These are phyloP conservation scores for Raffaelea arxii DNA, from an alignment of 2,329 filamentous ascomycete genomes.

Conservation along the genomic window DNA sequence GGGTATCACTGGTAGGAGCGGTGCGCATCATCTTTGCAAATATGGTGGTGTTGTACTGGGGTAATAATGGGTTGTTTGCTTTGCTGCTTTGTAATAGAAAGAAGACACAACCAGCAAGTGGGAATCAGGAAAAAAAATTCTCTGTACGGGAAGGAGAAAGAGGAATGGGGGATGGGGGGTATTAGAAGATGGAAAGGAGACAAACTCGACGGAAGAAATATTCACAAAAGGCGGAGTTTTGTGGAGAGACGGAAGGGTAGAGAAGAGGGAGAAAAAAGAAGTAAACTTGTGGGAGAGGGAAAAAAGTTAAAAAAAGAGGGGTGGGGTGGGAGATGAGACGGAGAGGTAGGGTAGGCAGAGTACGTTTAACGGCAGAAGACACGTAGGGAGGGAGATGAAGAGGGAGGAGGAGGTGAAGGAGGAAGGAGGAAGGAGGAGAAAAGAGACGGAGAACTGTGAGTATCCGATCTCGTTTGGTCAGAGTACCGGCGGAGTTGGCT, in stretches of 20 bases:
- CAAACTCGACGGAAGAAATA: not conserved
- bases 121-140: not conserved
- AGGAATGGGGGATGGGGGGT: not conserved
- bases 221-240: not conserved
- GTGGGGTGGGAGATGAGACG: not conserved
- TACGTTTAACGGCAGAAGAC: not conserved
- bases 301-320: not conserved
- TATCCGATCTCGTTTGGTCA: not conserved
- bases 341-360: not conserved
- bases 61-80: not conserved
- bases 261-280: not conserved
- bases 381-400: not conserved
- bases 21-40: slow-evolving; percentile 2
- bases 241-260: not conserved
- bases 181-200: not conserved
- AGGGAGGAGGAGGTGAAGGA: not conserved
- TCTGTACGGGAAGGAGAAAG: not conserved
- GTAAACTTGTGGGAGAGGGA: not conserved
- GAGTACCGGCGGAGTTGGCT: not conserved
- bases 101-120: not conserved
- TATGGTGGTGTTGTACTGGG: not conserved
- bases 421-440: not conserved
- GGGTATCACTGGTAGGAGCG: not conserved
- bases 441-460: not conserved
- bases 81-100: not conserved